Evolutionary conservation across 306 rosid genomes (phyloP).

Genomic region (Pyrus pyrifolia): DNA sequence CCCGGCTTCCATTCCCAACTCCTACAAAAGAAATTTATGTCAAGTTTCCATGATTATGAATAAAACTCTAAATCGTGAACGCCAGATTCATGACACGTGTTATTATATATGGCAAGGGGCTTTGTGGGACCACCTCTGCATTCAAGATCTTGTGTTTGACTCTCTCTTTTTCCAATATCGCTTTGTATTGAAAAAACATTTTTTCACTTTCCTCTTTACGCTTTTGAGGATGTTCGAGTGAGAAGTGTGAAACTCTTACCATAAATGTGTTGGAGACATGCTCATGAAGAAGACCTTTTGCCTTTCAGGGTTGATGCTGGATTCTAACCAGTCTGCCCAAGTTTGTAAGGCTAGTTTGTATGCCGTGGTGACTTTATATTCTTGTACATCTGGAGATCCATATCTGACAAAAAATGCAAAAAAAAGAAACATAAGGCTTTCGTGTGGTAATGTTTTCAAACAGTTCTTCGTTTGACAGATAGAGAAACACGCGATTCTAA

Average conservation of each 20-base stretch:
- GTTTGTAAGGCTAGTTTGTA: conserved; percentile 76
- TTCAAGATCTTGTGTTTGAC: no score
- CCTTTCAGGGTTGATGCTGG: conserved; percentile 45
- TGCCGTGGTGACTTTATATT: conserved; percentile 72
- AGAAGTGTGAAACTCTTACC: conserved; percentile 47
- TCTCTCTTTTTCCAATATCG: no score
- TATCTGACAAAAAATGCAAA: conserved; percentile 25
- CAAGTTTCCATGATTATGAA: neutral
- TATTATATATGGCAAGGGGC: no score
- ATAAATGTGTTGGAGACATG: conserved; percentile 90
- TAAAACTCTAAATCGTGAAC: no score
- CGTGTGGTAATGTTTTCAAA: no score
- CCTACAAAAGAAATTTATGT: conserved; percentile 29
- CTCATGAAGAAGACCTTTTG: conserved; percentile 77
- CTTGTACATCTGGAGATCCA: conserved; percentile 56
- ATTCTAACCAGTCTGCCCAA: conserved; percentile 82
- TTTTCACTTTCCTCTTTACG: neutral
- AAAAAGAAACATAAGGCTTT: neutral
- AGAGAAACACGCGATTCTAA: no score
- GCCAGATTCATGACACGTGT: no score
- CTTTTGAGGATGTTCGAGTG: neutral
- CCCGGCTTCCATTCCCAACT: conserved; percentile 91
- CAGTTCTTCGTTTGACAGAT: no score
- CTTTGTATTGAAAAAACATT: no score
- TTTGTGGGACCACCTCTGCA: no score